Evolutionary conservation across 148 eudicot species (phyloP), one percentile per base, ranked within the genome.

Genomic region (Rhododendron vialii): DNA sequence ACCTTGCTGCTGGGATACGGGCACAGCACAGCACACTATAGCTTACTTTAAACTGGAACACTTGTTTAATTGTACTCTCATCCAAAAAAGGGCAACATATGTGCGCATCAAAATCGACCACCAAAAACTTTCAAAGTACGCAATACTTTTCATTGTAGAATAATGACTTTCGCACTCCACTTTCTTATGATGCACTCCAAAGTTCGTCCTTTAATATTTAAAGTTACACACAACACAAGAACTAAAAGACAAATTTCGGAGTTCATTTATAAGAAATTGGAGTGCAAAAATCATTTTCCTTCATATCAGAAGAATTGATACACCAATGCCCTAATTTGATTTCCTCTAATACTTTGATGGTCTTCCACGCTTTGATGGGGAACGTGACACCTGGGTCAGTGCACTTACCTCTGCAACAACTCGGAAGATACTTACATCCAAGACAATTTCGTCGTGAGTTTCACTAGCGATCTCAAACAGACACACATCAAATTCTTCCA

Each of bases 391-490:
- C 12, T 48, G 78, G 48, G 69, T 36, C 18, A 86, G 77, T 26
- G 87, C 84, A 77, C 47, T 83, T 41, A 87, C 84, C 76, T 89
- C 89, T 17, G 84, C 83, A 22, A 87, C 91, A 30, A 89, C 93
- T 78, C 91, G 90, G 82, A 91, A 93, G 57, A 93, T 87, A 84
- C 84, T 89, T 20, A 93, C 92, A 33, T 93, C 84, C 7, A 89
- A 51, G 73, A 89, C 55, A 79, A 85, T 22, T 0, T n/a, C 71
- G 41, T 86, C 83, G 0, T 50, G 15, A 30, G 73, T 82, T 18
- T 36, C 67, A 57, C 69, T 84, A n/a, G 85, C 79, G n/a, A 88
- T 89, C 53, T 86, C 87, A 59, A 93, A 92, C 78, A 93, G 26
- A 81, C 92, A 91, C 3, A 86, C 93, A 67, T 93, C 95, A 57